These are phyloP conservation scores for Erythrobasidium hasegawianum DNA, from an alignment of 1,284 basidiomycete genomes.

Conservation along the genomic window DNA sequence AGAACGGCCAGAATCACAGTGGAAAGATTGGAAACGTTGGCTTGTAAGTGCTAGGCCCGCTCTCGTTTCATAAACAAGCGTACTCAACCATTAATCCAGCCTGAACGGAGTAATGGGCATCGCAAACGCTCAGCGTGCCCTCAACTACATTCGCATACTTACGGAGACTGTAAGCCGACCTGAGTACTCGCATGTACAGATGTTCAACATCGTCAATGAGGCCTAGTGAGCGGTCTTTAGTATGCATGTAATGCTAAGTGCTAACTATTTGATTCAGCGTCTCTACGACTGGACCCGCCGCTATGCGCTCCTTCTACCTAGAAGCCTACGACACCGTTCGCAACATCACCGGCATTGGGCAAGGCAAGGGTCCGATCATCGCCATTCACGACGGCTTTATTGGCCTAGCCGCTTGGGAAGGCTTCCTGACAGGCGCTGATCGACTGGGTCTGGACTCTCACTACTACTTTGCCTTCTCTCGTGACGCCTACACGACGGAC, in stretches of 20 bases:
- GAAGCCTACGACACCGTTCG: constrained; percentile 52
- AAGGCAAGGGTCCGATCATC: constrained; percentile 43
- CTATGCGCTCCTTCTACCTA: constrained; percentile 39
- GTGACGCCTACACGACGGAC: constrained; percentile 35
- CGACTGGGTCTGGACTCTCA: constrained; percentile 71
- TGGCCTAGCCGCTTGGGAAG: constrained; percentile 40
- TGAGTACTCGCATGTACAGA: constrained; percentile 44
- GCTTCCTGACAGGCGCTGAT: constrained; percentile 58
- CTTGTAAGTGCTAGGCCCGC: constrained; percentile 53
- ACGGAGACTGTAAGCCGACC: constrained; percentile 47
- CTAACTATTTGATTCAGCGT: constrained; percentile 7
- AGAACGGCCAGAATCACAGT: constrained; percentile 59
- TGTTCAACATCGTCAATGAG: constrained; percentile 48
- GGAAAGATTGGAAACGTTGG: constrained; percentile 54
- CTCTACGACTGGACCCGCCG: background rate
- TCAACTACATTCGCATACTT: constrained; percentile 46
- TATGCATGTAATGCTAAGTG: background rate
- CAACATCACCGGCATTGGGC: constrained; percentile 52
- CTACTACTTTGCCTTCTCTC: constrained; percentile 48
- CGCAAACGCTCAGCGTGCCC: constrained; percentile 48
- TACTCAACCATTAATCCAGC: background rate
- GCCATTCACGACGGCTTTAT: constrained; percentile 45
- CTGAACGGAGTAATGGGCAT: constrained; percentile 56
- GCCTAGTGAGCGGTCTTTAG: constrained; percentile 44
- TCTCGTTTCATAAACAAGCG: too few relatives aligned